A percentile compares a stretch with the other conserved stretches of the same genome.
Conservation (phyloP, 441 rosid genomes). For the Eugenia klotzschiana region DNA sequence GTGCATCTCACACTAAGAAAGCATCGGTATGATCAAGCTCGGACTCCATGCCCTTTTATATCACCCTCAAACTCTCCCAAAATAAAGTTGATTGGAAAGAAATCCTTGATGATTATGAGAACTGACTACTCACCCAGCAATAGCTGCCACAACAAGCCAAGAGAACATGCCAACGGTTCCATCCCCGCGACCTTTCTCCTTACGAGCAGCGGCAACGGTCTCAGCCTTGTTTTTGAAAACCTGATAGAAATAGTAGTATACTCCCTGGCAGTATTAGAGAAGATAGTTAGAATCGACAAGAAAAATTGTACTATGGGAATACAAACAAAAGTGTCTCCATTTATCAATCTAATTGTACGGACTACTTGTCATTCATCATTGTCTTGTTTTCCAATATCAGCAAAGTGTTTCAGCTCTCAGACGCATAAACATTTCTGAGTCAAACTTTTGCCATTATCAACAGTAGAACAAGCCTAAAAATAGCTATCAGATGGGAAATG, state of each 20-base stretch:
- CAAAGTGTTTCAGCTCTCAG: background rate
- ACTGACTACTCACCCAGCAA: conserved; percentile 34
- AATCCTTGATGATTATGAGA: background rate
- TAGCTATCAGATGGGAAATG: background rate
- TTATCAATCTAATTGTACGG: background rate
- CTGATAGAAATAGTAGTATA: conserved; percentile 57
- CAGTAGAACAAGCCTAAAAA: background rate
- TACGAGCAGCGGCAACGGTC: conserved; percentile 32
- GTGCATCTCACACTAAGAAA: background rate
- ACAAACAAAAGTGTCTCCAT: background rate
- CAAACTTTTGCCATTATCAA: background rate
- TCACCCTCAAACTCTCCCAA: background rate
- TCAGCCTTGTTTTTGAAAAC: conserved; percentile 56
- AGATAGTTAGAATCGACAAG: background rate
- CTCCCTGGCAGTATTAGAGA: conserved; percentile 25
- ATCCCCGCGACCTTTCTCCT: conserved; percentile 38
- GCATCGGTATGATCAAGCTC: background rate
- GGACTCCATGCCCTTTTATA: background rate
- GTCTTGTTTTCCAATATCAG: background rate
- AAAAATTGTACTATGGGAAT: background rate
- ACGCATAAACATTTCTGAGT: background rate
- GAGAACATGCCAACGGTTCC: conserved; percentile 48
- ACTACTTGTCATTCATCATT: background rate
- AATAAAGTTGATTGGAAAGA: background rate
- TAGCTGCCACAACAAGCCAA: conserved; percentile 60